A percentile compares a stretch with the other conserved stretches of the same genome.
Conservation (phyloP, 1,139 yeast species). For the Yamadazyma taylorii region DNA sequence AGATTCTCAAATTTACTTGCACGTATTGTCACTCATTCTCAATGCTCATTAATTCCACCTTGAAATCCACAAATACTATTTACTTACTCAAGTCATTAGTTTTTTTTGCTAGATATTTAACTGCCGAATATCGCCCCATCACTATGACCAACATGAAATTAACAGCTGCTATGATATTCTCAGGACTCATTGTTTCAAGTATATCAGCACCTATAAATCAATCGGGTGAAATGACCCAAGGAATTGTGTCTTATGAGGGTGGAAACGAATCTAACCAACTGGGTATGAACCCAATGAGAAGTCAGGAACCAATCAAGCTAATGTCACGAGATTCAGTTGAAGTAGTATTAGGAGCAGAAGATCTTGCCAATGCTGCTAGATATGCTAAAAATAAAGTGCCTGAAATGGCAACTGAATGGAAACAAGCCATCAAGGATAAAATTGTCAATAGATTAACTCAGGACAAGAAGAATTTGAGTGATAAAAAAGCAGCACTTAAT, state of each 20-base stretch:
- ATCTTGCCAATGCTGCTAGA: conserved; percentile 23
- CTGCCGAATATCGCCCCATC: no score
- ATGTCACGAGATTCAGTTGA: conserved; percentile 20
- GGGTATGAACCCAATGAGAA: no score
- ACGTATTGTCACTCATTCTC: no score
- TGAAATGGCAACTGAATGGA: conserved; percentile 19
- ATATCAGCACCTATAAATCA: background rate
- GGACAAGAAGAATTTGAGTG: conserved; percentile 1
- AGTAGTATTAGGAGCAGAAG: conserved; percentile 25
- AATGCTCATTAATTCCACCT: no score
- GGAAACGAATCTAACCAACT: conserved; percentile 1
- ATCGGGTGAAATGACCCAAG: background rate
- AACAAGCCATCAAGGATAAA: conserved; percentile 41
- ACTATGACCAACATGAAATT: background rate
- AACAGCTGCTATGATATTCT: background rate
- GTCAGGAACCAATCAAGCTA: background rate
- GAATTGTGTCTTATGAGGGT: background rate
- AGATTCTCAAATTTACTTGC: no score
- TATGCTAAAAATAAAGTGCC: conserved; percentile 23
- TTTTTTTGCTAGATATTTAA: no score
- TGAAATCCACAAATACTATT: no score
- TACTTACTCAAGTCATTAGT: no score
- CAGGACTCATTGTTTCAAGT: background rate
- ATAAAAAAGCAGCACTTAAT: conserved; percentile 1
- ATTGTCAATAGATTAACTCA: conserved; percentile 8